Base-by-base conservation (phyloP, 1,284 basidiomycete genomes). In the Sanguinoderma infundibulare region DNA sequence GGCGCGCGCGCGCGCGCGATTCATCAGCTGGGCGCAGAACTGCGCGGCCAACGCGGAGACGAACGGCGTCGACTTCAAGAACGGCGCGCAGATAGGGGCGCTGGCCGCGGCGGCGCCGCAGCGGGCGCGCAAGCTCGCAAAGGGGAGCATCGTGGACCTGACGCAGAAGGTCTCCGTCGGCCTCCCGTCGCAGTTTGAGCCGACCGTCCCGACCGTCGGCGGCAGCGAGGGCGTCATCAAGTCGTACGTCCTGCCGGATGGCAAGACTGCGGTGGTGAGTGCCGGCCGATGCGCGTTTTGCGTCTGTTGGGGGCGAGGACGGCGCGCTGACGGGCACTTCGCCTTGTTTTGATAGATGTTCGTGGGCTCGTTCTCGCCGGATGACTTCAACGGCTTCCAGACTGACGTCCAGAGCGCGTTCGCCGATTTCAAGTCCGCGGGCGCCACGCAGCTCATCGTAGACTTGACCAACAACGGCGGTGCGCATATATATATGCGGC, bases 401-500 rank as follows among this genome's bases (percentile, higher is more conserved):
- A 70, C 72, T 0, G 85, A 89, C 66, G 78, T 80, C 0, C 78
- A 78, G 5, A 74, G 79, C 15, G 80, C 83, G 1, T 73, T 87
- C 60, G 70, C 73, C 4, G 69, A 77, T 6, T 84, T 89, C 75
- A 73, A 83, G 66, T 64, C 71, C 1, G 77, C 79, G 1, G 83
- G 82, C 7, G 82, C 86, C 5, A 79, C 77, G 0, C 79, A 78
- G 30, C 71, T 90, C 15, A 67, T 90, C 30, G 79, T 90, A 49
- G 87, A 89, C 66, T 68, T 87, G 32, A 83, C 83, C 4, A 84
- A 87, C 70, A 90, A 89, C 65, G 84, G 83, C 63, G 86, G 86
- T 82, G 57, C 44, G 42, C 59, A 28, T 24, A 10, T 9, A 30
- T 15, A 9, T 12, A 20, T 10, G 17, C 9, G 10, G 12, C 2